phyloP scores from a whole-genome alignment of 2,329 filamentous ascomycete genomes.

The Beauveria medogensis region DNA sequence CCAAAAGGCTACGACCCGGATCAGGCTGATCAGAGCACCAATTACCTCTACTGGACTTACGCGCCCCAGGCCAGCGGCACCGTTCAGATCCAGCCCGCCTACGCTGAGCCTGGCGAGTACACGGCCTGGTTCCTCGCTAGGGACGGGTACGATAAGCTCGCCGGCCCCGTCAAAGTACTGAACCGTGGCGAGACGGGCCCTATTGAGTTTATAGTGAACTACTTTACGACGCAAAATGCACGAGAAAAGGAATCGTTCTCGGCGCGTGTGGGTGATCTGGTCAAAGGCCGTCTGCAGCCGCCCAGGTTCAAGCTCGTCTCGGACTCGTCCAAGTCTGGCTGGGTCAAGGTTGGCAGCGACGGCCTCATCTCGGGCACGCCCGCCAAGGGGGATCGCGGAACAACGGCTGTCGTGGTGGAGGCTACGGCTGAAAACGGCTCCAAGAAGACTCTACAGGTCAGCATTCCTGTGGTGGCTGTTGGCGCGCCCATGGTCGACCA shows the following conservation, averaged over 20 bases:
- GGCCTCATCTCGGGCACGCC: constrained; percentile 31
- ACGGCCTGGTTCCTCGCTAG: constrained; percentile 1
- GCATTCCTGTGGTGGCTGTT: constrained; percentile 23
- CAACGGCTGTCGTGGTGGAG: constrained; percentile 19
- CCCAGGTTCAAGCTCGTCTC: constrained; percentile 22
- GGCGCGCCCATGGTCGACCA: constrained; percentile 24
- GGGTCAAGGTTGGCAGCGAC: constrained; percentile 24
- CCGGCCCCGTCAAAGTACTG: background rate
- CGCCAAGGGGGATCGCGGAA: constrained; percentile 11
- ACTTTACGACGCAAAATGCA: constrained; percentile 28
- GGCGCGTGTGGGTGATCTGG: constrained; percentile 24
- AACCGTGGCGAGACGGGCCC: constrained; percentile 9
- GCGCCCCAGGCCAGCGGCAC: constrained; percentile 13
- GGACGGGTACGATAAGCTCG: constrained; percentile 1
- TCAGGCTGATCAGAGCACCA: constrained; percentile 7
- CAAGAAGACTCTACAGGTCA: constrained; percentile 21
- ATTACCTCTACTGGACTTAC: constrained; percentile 19
- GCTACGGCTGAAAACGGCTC: constrained; percentile 20
- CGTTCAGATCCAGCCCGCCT: constrained; percentile 9
- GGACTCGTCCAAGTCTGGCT: constrained; percentile 18
- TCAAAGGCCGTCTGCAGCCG: constrained; percentile 19
- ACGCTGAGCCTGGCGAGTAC: constrained; percentile 1
- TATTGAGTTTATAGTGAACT: constrained; percentile 22
- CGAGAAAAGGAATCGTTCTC: constrained; percentile 26
- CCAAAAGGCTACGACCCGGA: constrained; percentile 15